phyloP scores from a whole-genome alignment of 805 yeast genomes.

The Yarrowia divulgata region DNA sequence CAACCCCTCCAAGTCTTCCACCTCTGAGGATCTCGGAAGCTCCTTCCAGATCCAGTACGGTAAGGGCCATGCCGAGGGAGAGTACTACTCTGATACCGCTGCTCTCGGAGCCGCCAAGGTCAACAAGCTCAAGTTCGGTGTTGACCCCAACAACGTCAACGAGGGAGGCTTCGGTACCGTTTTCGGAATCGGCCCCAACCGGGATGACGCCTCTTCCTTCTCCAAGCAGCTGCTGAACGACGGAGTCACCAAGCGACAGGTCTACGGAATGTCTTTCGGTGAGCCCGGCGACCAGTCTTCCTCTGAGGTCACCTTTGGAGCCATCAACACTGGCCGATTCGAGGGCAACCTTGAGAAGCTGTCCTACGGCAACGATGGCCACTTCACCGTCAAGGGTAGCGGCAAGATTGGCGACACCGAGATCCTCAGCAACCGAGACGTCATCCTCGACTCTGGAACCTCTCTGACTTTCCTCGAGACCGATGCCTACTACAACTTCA shows the following conservation, averaged over 20 bases:
- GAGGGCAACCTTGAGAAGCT: conserved; percentile 12
- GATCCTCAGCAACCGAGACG: not conserved
- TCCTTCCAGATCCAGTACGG: conserved; percentile 14
- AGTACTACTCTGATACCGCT: conserved; percentile 8
- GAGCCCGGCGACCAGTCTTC: conserved; percentile 5
- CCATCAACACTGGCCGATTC: conserved; percentile 21
- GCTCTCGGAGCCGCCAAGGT: not conserved
- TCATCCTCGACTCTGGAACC: conserved; percentile 27
- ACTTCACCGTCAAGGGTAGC: conserved; percentile 4
- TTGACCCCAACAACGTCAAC: not conserved
- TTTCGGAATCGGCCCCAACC: conserved; percentile 9
- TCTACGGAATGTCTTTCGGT: conserved; percentile 16
- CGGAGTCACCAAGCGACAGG: conserved; percentile 8
- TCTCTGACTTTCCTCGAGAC: conserved; percentile 20
- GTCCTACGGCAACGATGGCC: not conserved
- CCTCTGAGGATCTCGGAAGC: not conserved
- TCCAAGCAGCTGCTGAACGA: conserved; percentile 6
- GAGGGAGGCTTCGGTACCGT: conserved; percentile 15
- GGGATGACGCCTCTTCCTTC: not conserved
- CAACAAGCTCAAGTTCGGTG: conserved; percentile 14
- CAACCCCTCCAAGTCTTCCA: conserved; percentile 1
- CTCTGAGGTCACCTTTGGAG: conserved; percentile 39
- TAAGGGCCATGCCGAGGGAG: not conserved
- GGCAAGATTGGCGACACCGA: not conserved
- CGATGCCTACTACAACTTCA: not conserved